Percentiles rank a stretch among this genome's conserved stretches.
Evolutionary conservation across 805 yeast species (phyloP).

Genomic region (Candida maesae): DNA sequence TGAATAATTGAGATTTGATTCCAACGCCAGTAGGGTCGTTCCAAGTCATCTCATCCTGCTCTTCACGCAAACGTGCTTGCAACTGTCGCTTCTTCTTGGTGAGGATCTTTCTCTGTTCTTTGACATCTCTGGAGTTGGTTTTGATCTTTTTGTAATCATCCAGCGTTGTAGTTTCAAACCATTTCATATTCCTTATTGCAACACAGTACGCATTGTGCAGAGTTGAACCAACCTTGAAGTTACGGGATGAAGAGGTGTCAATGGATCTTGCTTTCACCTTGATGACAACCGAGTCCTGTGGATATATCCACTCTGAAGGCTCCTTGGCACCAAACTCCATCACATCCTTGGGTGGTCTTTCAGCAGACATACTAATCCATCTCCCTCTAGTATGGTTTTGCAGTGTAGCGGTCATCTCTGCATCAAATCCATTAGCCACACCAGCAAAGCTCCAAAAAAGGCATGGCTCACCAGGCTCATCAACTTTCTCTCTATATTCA

Average conservation of each 20-base stretch:
- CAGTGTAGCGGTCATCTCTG: slow-evolving; percentile 56
- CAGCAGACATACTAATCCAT: slow-evolving; percentile 48
- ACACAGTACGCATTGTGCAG: slow-evolving; percentile 74
- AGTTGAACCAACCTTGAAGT: slow-evolving; percentile 65
- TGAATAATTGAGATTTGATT: slow-evolving; percentile 37
- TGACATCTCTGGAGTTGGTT: slow-evolving; percentile 13
- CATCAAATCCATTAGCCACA: slow-evolving; percentile 81
- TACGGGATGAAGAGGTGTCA: slow-evolving; percentile 41
- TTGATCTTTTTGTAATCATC: slow-evolving; percentile 46
- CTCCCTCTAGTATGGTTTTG: slow-evolving; percentile 51
- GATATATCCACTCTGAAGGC: slow-evolving; percentile 79
- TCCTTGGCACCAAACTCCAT: slow-evolving; percentile 53
- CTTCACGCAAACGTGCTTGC: slow-evolving; percentile 17
- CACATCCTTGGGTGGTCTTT: slow-evolving; percentile 38
- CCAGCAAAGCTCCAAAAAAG: slow-evolving; percentile 65
- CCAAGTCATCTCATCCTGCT: slow-evolving; percentile 23
- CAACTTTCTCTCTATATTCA: slow-evolving; percentile 34
- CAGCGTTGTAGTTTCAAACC: slow-evolving; percentile 50
- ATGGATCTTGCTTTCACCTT: slow-evolving; percentile 82
- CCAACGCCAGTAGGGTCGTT: slow-evolving; percentile 20
- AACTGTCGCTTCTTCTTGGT: slow-evolving; percentile 23
- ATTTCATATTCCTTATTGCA: slow-evolving; percentile 65
- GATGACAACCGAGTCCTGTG: slow-evolving; percentile 69
- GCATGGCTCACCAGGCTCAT: slow-evolving; percentile 14
- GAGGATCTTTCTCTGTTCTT: slow-evolving; percentile 25